Evolutionary conservation across 768 basidiomycete species (phyloP).

Genomic region (Amanita rimosa): DNA sequence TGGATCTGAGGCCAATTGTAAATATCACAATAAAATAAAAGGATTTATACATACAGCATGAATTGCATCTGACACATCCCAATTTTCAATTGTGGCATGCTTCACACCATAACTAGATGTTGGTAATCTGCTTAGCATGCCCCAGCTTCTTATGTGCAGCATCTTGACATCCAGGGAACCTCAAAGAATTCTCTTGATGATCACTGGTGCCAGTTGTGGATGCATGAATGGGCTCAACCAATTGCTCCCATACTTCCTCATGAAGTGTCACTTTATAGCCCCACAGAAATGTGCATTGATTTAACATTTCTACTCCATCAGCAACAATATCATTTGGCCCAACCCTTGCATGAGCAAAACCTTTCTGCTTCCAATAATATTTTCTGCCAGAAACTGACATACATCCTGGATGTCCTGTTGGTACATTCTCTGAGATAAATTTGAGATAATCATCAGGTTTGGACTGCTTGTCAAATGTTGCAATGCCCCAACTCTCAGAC

Average conservation of each 20-base stretch:
- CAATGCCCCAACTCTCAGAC: conserved; percentile 10
- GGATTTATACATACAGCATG: no score
- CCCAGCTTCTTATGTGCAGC: background rate
- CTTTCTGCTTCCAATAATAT: conserved; percentile 1
- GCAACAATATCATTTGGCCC: background rate
- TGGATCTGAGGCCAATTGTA: background rate
- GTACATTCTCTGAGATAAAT: background rate
- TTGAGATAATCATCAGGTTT: background rate
- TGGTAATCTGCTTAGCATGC: no score
- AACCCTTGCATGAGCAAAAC: background rate
- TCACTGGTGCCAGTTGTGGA: background rate
- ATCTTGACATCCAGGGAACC: background rate
- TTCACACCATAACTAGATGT: no score
- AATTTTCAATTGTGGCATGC: no score
- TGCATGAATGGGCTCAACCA: background rate
- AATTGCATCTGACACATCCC: no score
- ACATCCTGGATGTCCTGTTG: background rate
- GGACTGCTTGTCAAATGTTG: conserved; percentile 1
- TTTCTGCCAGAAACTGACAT: background rate
- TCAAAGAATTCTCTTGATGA: no score
- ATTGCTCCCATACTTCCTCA: background rate
- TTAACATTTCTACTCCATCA: background rate
- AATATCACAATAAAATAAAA: no score
- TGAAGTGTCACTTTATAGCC: conserved; percentile 5
- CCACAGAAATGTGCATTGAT: background rate